phyloP scores from a whole-genome alignment of 352 stramenopile species.

The Phytophthora constricta region DNA sequence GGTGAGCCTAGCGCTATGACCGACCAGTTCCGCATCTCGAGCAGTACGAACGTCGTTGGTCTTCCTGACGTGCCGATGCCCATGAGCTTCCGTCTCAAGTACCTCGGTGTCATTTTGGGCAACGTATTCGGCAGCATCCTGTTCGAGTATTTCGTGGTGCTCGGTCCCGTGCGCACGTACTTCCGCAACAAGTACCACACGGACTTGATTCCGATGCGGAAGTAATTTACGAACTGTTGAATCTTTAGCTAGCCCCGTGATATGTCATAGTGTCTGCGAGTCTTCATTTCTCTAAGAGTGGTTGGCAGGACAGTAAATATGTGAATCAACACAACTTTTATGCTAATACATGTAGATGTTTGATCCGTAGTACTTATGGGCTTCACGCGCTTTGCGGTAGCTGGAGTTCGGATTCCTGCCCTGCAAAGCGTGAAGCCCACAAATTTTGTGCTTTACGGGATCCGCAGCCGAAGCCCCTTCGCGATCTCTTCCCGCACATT shows the following conservation, averaged over 20 bases:
- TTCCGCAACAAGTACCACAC: slow-evolving; percentile 46
- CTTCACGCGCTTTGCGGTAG: too few species aligned
- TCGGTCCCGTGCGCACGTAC: slow-evolving; percentile 43
- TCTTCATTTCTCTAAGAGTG: too few species aligned
- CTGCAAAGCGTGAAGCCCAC: too few species aligned
- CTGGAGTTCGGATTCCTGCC: too few species aligned
- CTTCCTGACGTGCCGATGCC: slow-evolving; percentile 55
- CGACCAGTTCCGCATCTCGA: slow-evolving; percentile 59
- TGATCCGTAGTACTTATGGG: too few species aligned
- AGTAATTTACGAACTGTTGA: slow-evolving; percentile 13
- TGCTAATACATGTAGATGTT: too few species aligned
- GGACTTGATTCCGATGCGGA: slow-evolving; percentile 35
- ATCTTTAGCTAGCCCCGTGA: not conserved
- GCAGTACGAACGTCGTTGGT: slow-evolving; percentile 55
- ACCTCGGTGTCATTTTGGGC: slow-evolving; percentile 34
- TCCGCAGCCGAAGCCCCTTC: too few species aligned
- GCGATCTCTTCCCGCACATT: too few species aligned
- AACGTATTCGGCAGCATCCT: slow-evolving; percentile 39
- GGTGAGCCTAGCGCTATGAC: slow-evolving; percentile 45
- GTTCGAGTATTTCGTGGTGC: slow-evolving; percentile 47
- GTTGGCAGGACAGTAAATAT: too few species aligned
- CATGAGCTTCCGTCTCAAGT: slow-evolving; percentile 44
- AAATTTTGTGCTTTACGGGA: too few species aligned
- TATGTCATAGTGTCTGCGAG: too few species aligned
- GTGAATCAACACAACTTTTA: too few species aligned